Evolutionary conservation across 345 rosid genomes (phyloP), one percentile per base, ranked within the genome.

Genomic region (Cochlearia excelsa): DNA sequence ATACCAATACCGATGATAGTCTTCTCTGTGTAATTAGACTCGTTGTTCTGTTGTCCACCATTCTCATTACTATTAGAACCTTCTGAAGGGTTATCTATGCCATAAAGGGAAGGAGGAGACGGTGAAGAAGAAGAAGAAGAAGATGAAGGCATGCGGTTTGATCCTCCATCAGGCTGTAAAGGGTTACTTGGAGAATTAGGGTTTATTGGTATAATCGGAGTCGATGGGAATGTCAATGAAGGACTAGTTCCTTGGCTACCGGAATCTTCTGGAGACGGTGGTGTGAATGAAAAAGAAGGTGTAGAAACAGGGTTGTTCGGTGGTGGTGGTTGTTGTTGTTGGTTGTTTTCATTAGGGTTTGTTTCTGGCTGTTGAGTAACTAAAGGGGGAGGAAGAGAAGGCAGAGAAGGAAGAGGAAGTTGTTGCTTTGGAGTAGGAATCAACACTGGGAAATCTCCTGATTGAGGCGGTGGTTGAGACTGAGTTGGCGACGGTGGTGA

Each of bases 1-100:
- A 77, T 54, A 23, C 79, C 74, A 29, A 59, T 59, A 7, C 79
- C 80, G 2, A 69, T 47, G 35, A 54, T 45, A 16, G 68, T 59
- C 56, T 63, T 52, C 56, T 72, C 61, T 5, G 38, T 60, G 67
- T 53, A 72, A 51, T 33, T 47, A 54, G 67, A 26, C 4, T 31
- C 46, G 27, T 27, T 56, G 5, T 48, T 59, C 2, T 58, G 52
- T 42, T 48, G 60, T 26, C 57, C 60, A 41, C 29, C 55, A 41
- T 53, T 68, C 26, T 27, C 45, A 37, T 26, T 10, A 28, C n/a
- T 58, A 51, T 65, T 65, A 28, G 75, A 65, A 44, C 56, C 68
- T 50, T 45, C 70, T 0, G 65, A 8, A 27, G 46, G 4, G 30
- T 35, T 30, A 48, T 31, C 42, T 7, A 56, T 28, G 46, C 55